Evolutionary conservation across 2,329 filamentous ascomycete genomes (phyloP), one percentile per base, ranked within the genome.

Genomic region (Pseudogymnoascus sp.): DNA sequence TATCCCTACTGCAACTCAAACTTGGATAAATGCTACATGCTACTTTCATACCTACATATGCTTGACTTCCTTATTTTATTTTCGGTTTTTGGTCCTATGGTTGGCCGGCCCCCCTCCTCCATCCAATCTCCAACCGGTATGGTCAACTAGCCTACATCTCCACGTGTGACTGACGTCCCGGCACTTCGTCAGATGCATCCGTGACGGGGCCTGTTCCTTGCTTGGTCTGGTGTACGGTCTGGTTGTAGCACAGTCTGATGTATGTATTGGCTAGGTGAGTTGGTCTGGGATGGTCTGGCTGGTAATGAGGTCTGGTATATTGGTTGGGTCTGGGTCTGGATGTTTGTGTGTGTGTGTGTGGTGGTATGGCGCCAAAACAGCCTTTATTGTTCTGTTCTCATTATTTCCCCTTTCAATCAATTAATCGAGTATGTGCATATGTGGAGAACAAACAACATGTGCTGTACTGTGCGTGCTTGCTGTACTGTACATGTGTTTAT

Each of bases 141-240:
- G 23, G 23, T 12, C 45, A 51, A 21, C 45, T 51, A 51, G 45
- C 4, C 45, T 51, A n/a, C 26, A 29, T 29, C 21, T 29, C 45
- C 45, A 51, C 45, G 45, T 51, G 45, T 51, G 45, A 51, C 45
- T 51, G 45, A 51, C 45, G 45, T 51, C 45, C 23, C 45, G 45
- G 45, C 45, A 51, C 45, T 51, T 51, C 42, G 42, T 51, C 45
- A 29, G 45, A n/a, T 12, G 45, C 45, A 51, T 51, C 45, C 45
- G 45, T 29, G 45, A 51, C 18, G 45, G 45, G 45, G 12, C 23
- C 21, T 51, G 23, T 51, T 51, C 45, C 45, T 51, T 51, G 45
- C 45, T 51, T 51, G 45, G 45, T 51, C 45, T 51, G 21, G 45
- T 47, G 11, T 23, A 23, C 14, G 18, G 42, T 23, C 42, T 23